A percentile compares a stretch with the other conserved stretches of the same genome.
Conservation (phyloP, 2,329 filamentous ascomycete genomes). For the Penicillium sp. region DNA sequence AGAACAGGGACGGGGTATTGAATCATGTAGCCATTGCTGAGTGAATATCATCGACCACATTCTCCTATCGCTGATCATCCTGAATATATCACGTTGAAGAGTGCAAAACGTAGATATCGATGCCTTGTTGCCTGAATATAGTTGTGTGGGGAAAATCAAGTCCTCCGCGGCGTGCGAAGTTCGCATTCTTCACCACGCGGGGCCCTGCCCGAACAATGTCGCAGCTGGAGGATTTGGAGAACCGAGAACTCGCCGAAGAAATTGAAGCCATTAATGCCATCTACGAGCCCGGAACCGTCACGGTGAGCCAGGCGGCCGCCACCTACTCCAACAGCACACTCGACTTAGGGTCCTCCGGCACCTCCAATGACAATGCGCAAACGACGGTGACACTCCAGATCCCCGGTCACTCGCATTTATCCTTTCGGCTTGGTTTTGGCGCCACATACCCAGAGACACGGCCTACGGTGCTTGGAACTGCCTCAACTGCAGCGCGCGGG, state of each 20-base stretch:
- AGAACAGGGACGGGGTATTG: too few species aligned
- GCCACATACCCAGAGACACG: constrained; percentile 67
- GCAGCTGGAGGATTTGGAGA: constrained; percentile 26
- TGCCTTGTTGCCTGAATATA: constrained; percentile 18
- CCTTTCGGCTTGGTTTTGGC: constrained; percentile 62
- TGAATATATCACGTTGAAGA: too few species aligned
- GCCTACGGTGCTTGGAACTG: constrained; percentile 70
- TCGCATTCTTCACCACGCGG: constrained; percentile 5
- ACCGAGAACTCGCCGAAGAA: constrained; percentile 44
- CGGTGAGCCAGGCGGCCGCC: constrained; percentile 30
- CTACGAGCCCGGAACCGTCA: constrained; percentile 62
- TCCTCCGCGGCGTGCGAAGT: constrained; percentile 10
- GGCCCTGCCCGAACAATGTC: constrained; percentile 17
- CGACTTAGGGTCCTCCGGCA: constrained; percentile 24
- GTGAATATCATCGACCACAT: too few species aligned
- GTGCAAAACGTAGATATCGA: neutral
- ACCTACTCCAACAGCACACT: constrained; percentile 24
- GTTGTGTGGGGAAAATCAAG: constrained; percentile 13
- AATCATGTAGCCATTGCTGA: too few species aligned
- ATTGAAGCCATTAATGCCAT: constrained; percentile 51
- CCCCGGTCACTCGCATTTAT: constrained; percentile 52
- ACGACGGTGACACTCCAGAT: constrained; percentile 59
- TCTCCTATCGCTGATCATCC: too few species aligned
- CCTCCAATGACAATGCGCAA: constrained; percentile 22
- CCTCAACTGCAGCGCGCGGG: constrained; percentile 68